Percentiles rank a stretch among this genome's conserved stretches.
Evolutionary conservation across 805 yeast genomes (phyloP).

Genomic region (Saccharomycopsis babjevae): DNA sequence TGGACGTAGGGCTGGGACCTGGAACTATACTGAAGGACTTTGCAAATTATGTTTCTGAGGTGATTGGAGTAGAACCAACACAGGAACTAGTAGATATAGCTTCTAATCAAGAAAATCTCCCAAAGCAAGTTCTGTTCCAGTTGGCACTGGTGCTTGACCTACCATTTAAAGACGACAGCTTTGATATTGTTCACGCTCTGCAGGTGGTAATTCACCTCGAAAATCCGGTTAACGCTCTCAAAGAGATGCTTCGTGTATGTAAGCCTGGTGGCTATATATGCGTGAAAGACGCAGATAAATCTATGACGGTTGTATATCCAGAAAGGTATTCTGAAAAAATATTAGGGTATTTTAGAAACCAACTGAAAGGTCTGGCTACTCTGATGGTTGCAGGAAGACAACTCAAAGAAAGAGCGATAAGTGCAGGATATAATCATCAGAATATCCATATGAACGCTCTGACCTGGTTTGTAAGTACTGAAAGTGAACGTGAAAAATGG

Average conservation of each 20-base stretch:
- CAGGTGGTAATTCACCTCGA: slow-evolving; percentile 31
- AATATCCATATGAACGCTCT: not conserved
- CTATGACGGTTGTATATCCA: slow-evolving; percentile 21
- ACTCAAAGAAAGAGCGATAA: not conserved
- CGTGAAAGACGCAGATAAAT: slow-evolving; percentile 26
- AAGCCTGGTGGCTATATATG: slow-evolving; percentile 29
- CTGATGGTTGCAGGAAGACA: not conserved
- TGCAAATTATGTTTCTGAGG: slow-evolving; percentile 26
- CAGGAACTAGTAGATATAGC: slow-evolving; percentile 26
- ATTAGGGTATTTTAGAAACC: slow-evolving; percentile 3
- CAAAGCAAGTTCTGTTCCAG: slow-evolving; percentile 21
- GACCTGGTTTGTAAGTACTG: not conserved
- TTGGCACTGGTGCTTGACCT: slow-evolving; percentile 26
- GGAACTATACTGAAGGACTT: slow-evolving; percentile 31
- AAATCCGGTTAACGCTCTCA: slow-evolving; percentile 27
- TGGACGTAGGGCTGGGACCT: slow-evolving; percentile 37
- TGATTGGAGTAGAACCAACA: slow-evolving; percentile 28
- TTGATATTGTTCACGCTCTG: slow-evolving; percentile 32
- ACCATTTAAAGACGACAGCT: slow-evolving; percentile 28
- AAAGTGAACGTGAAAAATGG: not conserved
- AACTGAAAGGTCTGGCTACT: not conserved
- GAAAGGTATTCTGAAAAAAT: slow-evolving; percentile 7
- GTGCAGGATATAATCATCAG: not conserved
- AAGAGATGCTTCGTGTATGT: slow-evolving; percentile 30
- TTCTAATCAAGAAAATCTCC: slow-evolving; percentile 9